Base-by-base conservation (phyloP, 2,329 filamentous ascomycete species). In the Ophiosphaerella narmari region DNA sequence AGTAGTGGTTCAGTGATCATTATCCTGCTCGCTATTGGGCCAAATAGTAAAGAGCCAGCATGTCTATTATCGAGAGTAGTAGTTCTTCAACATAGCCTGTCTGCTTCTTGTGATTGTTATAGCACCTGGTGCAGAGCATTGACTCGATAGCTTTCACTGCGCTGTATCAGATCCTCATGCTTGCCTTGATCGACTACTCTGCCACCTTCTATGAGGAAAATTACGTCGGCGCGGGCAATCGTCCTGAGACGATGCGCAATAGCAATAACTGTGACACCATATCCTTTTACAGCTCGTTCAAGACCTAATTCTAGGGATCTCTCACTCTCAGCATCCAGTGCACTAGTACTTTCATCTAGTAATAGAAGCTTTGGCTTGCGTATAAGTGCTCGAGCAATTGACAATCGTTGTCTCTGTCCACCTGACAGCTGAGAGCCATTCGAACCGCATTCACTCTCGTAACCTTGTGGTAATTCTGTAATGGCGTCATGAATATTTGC, bases 401-500 rank as follows among this genome's bases (percentile, higher is more conserved):
- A 74, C 0, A 77, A 55, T 3, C 75, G 65, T 50, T 78, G 75
- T 26, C 71, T 66, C 41, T 78, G 75, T 3, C 75, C 75, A 24
- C 75, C 75, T 13, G 74, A 76, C 12, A 78, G 60, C 39, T 73
- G 69, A 26, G 67, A 74, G 6, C 74, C 75, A 31, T 70, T 73
- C 5, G 71, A 63, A 9, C 75, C 75, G 50, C 70, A 74, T n/a
- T 70, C 68, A 0, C 86, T 89, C 11, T 86, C 73, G 63, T 90
- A 90, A 0, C 86, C 85, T 12, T 86, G 74, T 0, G 86, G 86
- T 13, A 90, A 73, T 1, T 78, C 73, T 48, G 77, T 73, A 58
- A 90, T 87, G 21, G 82, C 84, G 23, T 89, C 84, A 70, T 90
- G 86, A 54, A 90, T 88, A 63, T 88, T 87, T 32, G 86, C 86